Evolutionary conservation across 2,329 filamentous ascomycete genomes (phyloP).

Genomic region (Aspergillus puulaauensis): DNA sequence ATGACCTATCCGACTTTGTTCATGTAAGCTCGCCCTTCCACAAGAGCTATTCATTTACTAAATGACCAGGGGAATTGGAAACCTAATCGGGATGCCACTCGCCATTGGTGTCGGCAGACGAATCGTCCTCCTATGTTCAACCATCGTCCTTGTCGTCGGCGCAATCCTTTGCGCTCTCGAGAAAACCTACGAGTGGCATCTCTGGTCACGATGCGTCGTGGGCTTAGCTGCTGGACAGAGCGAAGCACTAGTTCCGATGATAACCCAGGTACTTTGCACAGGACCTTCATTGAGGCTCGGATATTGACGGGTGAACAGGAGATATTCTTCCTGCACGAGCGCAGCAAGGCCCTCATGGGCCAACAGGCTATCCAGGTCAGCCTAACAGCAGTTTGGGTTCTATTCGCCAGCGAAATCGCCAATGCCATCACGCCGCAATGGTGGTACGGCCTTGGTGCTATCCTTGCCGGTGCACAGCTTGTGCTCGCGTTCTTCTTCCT

Average conservation of each 20-base stretch:
- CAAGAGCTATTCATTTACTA: background rate
- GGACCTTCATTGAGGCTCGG: too few species aligned
- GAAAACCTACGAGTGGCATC: slow-evolving; percentile 37
- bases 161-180: slow-evolving; percentile 28
- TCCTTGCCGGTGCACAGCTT: slow-evolving; percentile 33
- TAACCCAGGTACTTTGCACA: slow-evolving; percentile 16
- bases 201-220: slow-evolving; percentile 39
- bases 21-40: slow-evolving; percentile 15
- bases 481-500: slow-evolving; percentile 41
- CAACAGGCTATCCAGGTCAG: slow-evolving; percentile 44
- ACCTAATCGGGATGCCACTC: slow-evolving; percentile 34
- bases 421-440: slow-evolving; percentile 41
- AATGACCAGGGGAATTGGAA: slow-evolving; percentile 32
- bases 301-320: slow-evolving; percentile 23
- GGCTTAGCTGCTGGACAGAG: slow-evolving; percentile 44
- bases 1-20: slow-evolving; percentile 36
- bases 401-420: slow-evolving; percentile 46
- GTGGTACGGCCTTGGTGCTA: slow-evolving; percentile 46
- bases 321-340: slow-evolving; percentile 48
- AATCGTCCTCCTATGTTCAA: slow-evolving; percentile 32
- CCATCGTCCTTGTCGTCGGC: slow-evolving; percentile 27
- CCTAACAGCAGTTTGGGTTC: slow-evolving; percentile 36
- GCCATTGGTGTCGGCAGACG: slow-evolving; percentile 38
- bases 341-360: slow-evolving; percentile 41
- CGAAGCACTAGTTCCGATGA: slow-evolving; percentile 45